Conservation (phyloP, 495 filamentous ascomycete genomes). For the Penicillium pancosmium region DNA sequence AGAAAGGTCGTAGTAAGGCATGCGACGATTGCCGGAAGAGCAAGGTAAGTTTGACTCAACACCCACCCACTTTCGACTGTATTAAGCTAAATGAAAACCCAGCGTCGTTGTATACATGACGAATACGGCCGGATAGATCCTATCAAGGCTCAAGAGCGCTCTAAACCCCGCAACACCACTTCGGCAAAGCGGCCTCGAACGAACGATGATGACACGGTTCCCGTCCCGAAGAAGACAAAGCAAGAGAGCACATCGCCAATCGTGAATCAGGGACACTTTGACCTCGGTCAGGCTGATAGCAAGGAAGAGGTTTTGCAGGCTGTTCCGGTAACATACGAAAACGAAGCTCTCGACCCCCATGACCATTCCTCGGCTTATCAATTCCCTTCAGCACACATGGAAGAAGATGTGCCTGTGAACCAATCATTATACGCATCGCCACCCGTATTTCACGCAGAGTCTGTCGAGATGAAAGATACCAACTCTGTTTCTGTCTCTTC, state of each 20-base stretch:
- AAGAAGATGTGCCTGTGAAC: conserved; percentile 23
- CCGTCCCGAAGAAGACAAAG: conserved; percentile 40
- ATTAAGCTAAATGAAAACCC: conserved; percentile 13
- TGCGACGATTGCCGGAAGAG: conserved; percentile 69
- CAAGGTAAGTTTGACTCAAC: conserved; percentile 51
- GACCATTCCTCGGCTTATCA: conserved; percentile 7
- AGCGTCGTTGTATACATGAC: conserved; percentile 73
- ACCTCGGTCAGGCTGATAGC: conserved; percentile 11
- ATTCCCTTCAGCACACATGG: conserved; percentile 13
- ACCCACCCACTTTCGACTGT: not conserved
- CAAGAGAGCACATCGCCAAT: conserved; percentile 44
- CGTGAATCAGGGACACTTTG: conserved; percentile 26
- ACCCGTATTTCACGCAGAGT: conserved; percentile 39
- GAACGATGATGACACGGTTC: conserved; percentile 37
- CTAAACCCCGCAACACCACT: conserved; percentile 57
- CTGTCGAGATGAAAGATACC: conserved; percentile 36
- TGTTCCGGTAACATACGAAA: conserved; percentile 16
- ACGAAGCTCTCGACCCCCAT: conserved; percentile 9
- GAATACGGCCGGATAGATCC: conserved; percentile 66
- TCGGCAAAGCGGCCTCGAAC: conserved; percentile 51
- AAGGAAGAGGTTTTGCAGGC: conserved; percentile 15
- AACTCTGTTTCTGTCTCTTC: conserved; percentile 34
- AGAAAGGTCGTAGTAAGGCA: conserved; percentile 63
- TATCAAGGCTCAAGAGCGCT: conserved; percentile 60
- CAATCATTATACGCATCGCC: conserved; percentile 44